phyloP scores from a whole-genome alignment of 306 rosid species.

The Astragalus glycyphyllos region DNA sequence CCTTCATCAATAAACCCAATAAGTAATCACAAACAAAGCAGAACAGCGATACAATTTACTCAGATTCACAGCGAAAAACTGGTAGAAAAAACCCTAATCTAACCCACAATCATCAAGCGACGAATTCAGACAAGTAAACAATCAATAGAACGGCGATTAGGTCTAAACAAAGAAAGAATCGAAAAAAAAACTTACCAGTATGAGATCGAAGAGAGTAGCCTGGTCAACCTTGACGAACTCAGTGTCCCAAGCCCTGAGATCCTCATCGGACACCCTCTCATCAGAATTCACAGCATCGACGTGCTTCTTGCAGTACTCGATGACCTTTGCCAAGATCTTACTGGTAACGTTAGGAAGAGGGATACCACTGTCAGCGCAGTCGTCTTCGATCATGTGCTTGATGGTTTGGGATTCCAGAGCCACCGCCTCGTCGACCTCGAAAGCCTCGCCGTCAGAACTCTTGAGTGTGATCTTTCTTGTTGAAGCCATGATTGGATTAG shows the following conservation, averaged over 20 bases:
- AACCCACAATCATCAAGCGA: background rate
- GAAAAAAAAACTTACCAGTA: constrained; percentile 50
- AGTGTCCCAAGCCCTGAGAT: constrained; percentile 66
- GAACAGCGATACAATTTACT: background rate
- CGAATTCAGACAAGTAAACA: background rate
- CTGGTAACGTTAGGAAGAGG: constrained; percentile 84
- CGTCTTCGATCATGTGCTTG: constrained; percentile 79
- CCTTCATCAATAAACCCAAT: background rate
- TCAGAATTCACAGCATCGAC: constrained; percentile 54
- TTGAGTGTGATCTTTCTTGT: constrained; percentile 63
- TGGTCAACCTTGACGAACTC: constrained; percentile 84
- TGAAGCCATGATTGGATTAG: constrained; percentile 45
- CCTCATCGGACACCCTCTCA: constrained; percentile 59
- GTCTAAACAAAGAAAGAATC: background rate
- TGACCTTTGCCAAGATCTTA: constrained; percentile 78
- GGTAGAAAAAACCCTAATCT: constrained; percentile 2
- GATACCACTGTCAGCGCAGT: constrained; percentile 66
- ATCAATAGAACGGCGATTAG: background rate
- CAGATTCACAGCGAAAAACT: background rate
- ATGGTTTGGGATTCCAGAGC: constrained; percentile 83
- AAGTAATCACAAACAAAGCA: background rate
- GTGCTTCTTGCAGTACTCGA: constrained; percentile 82
- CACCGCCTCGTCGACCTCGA: constrained; percentile 75
- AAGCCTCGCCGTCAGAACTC: constrained; percentile 80
- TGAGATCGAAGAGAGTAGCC: constrained; percentile 81